Base-by-base conservation (phyloP, 2,329 filamentous ascomycete species). In the Diaporthe batatas region DNA sequence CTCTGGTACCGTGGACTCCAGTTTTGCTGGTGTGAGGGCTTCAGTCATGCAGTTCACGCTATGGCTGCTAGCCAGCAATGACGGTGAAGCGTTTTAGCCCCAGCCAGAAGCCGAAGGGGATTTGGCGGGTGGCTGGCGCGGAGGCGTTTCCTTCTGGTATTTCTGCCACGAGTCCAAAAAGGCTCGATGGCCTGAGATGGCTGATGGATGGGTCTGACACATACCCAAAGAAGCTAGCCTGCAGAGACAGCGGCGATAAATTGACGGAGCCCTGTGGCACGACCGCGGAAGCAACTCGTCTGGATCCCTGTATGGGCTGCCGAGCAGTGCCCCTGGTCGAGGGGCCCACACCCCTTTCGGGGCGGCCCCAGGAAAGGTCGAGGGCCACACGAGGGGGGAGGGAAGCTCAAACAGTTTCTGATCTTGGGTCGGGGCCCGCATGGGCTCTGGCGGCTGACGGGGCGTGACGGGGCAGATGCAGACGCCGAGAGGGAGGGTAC, bases 231-330 rank as follows among this genome's bases (percentile, higher is more conserved):
- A 16, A 67, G 62, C 47, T 67, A 67, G 62, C 47, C 36, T 14
- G 10, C 3, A 55, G 34, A 53, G 14, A 5, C 34, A n/a, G 47
- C 14, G 4, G 44, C 32, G 18, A 39, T 67, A 67, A 39, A 67
- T 36, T 67, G 47, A 67, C 47, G n/a, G 47, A 67, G 62, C 62
- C 62, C 29, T 65, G 62, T 51, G 44, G 62, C 62, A 65, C 44
- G 53, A 51, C 71, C 68, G 72, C 68, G 68, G 69, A 73, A 71
- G 62, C 72, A 62, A 68, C 71, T 71, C 72, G 68, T 64, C 62
- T 73, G 68, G 47, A 71, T 62, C 54, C 72, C 58, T 59, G 57
- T 49, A 51, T 71, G 62, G 68, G 42, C 71, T 65, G 39, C 49
- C 49, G 49, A 68, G 65, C 32, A 16, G 5, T 3, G 23, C 36